Percentiles rank a stretch among this genome's conserved stretches.
Evolutionary conservation across 768 basidiomycete species (phyloP).

Genomic region (Lentinula aciculospora): DNA sequence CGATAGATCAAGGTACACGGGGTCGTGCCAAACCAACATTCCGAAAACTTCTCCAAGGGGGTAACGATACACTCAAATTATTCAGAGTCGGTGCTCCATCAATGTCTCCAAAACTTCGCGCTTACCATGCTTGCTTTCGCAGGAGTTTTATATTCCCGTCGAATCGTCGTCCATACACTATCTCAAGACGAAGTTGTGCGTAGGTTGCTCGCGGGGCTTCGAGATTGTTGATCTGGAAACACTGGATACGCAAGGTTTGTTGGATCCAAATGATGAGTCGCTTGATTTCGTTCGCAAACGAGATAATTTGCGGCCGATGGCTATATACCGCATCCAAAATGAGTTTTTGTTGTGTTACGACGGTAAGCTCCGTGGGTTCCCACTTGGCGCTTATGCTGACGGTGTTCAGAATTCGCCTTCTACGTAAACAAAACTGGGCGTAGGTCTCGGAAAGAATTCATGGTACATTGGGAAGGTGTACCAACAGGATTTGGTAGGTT

Average conservation of each 20-base stretch:
- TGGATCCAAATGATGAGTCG: slow-evolving; percentile 88
- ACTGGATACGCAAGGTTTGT: slow-evolving; percentile 90
- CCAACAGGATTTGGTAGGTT: slow-evolving; percentile 90
- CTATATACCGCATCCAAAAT: slow-evolving; percentile 94
- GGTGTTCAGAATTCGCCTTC: slow-evolving; percentile 84
- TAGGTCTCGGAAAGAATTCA: slow-evolving; percentile 85
- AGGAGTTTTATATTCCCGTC: slow-evolving; percentile 99
- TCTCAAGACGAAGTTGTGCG: slow-evolving; percentile 94
- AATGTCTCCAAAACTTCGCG: neutral
- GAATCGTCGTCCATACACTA: slow-evolving; percentile 97
- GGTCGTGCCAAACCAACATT: slow-evolving; percentile 87
- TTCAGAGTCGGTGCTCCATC: slow-evolving; percentile 61
- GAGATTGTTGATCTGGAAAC: slow-evolving; percentile 98
- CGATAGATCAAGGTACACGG: slow-evolving; percentile 83
- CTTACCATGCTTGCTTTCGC: neutral
- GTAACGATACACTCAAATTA: slow-evolving; percentile 87
- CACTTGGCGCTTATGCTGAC: neutral
- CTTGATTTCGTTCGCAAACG: slow-evolving; percentile 91
- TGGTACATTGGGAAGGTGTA: slow-evolving; percentile 94
- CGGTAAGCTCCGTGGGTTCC: slow-evolving; percentile 44
- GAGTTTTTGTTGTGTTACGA: slow-evolving; percentile 98
- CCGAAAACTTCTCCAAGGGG: slow-evolving; percentile 88
- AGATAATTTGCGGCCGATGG: slow-evolving; percentile 87
- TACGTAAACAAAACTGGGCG: slow-evolving; percentile 97
- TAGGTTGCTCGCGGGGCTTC: slow-evolving; percentile 95